Percentiles rank a stretch among this genome's conserved stretches.
These are phyloP conservation scores for Fusarium lyarnte DNA, from an alignment of 2,329 filamentous ascomycete species.

Conservation along the genomic window DNA sequence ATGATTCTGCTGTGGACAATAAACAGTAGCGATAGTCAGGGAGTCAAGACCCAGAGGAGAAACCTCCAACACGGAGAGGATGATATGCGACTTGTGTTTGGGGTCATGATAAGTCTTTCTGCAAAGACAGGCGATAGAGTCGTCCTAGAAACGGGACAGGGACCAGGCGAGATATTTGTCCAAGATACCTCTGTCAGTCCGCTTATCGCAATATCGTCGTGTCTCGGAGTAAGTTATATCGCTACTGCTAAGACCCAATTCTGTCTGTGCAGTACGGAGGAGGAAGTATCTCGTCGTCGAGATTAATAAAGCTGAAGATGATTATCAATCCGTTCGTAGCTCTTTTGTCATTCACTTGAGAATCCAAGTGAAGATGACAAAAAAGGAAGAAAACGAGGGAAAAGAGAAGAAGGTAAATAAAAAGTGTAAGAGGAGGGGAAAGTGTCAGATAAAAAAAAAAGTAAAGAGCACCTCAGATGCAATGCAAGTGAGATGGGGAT, in stretches of 20 bases:
- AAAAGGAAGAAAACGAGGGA: constrained; percentile 3
- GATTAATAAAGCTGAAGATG: neutral
- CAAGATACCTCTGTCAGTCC: constrained; percentile 23
- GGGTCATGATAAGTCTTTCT: constrained; percentile 52
- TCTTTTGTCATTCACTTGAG: constrained; percentile 34
- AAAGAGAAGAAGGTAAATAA: constrained; percentile 2
- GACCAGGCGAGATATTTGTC: constrained; percentile 21
- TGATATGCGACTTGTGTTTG: constrained; percentile 49
- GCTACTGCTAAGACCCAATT: constrained; percentile 25
- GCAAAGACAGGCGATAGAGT: constrained; percentile 13
- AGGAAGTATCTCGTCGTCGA: constrained; percentile 20
- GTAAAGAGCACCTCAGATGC: constrained; percentile 8
- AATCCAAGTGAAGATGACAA: constrained; percentile 32
- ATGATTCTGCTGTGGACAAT: neutral
- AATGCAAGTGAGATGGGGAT: constrained; percentile 32
- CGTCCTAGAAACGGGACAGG: constrained; percentile 28
- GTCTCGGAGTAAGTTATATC: neutral
- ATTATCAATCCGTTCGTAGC: constrained; percentile 15
- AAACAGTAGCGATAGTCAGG: constrained; percentile 46
- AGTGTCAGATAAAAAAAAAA: constrained; percentile 5
- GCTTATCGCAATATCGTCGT: constrained; percentile 23
- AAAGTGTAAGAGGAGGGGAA: constrained; percentile 1
- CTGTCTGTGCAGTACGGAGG: constrained; percentile 5
- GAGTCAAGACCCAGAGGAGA: constrained; percentile 51
- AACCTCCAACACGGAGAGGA: constrained; percentile 55